phyloP scores from a whole-genome alignment of 495 filamentous ascomycete genomes.

The Beverwykella pulmonaria region DNA sequence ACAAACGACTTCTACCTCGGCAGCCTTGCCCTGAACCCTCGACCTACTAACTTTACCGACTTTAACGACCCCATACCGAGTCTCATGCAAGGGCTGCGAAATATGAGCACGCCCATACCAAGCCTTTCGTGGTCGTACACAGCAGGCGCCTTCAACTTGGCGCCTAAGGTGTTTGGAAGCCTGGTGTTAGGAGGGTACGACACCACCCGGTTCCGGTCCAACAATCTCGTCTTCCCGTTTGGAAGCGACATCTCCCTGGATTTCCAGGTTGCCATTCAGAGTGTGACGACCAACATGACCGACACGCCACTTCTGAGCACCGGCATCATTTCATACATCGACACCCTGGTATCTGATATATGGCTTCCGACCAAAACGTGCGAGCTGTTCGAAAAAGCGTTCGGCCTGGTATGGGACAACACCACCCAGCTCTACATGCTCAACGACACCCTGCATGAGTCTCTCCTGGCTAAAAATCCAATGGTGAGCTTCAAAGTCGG shows the following conservation, averaged over 20 bases:
- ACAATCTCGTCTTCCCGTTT: slow-evolving; percentile 38
- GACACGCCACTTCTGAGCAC: slow-evolving; percentile 31
- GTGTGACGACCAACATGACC: slow-evolving; percentile 37
- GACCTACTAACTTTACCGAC: slow-evolving; percentile 45
- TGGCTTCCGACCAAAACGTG: slow-evolving; percentile 45
- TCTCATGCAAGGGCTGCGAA: slow-evolving; percentile 40
- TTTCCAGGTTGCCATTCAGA: slow-evolving; percentile 42
- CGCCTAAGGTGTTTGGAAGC: slow-evolving; percentile 39
- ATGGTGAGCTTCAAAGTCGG: slow-evolving; percentile 43
- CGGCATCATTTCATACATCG: slow-evolving; percentile 39
- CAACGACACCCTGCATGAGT: slow-evolving; percentile 40
- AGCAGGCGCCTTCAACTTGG: slow-evolving; percentile 41
- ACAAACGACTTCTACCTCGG: slow-evolving; percentile 44
- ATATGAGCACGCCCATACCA: slow-evolving; percentile 39
- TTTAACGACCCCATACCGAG: slow-evolving; percentile 38
- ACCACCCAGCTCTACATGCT: slow-evolving; percentile 41
- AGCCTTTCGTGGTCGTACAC: slow-evolving; percentile 46
- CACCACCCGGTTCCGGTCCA: slow-evolving; percentile 35
- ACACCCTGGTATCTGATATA: slow-evolving; percentile 41
- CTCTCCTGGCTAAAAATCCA: slow-evolving; percentile 39
- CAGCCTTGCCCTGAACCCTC: slow-evolving; percentile 42
- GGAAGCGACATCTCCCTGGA: slow-evolving; percentile 39
- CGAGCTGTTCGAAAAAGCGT: slow-evolving; percentile 42
- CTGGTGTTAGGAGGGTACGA: slow-evolving; percentile 47
- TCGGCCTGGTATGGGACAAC: slow-evolving; percentile 43